Percentiles rank a stretch among this genome's conserved stretches.
Conservation (phyloP, 2,329 filamentous ascomycete genomes). For the Diaporthe caulivora region DNA sequence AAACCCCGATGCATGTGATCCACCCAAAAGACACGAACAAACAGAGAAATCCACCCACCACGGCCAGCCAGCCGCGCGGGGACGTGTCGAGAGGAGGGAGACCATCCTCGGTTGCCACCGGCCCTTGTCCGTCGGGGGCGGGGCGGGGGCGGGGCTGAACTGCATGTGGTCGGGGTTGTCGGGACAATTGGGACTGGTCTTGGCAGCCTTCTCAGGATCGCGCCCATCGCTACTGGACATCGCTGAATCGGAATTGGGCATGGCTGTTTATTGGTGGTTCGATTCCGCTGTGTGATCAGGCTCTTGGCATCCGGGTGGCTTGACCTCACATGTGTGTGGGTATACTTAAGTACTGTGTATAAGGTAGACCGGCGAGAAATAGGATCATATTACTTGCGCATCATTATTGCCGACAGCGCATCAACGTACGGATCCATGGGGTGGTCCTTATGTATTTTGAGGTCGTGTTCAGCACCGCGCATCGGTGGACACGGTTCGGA, state of each 20-base stretch:
- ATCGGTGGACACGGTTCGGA: background rate
- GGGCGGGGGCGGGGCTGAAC: background rate
- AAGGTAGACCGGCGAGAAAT: background rate
- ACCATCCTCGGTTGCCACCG: conserved; percentile 47
- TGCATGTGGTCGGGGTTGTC: background rate
- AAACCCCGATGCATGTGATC: conserved; percentile 61
- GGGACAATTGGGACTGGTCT: background rate
- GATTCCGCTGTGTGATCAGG: background rate
- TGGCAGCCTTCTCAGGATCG: conserved; percentile 9
- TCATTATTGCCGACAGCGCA: background rate
- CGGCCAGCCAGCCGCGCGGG: conserved; percentile 61
- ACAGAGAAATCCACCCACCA: conserved; percentile 51
- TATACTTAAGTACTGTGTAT: background rate
- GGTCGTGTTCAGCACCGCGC: background rate
- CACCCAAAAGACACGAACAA: conserved; percentile 55
- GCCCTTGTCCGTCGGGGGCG: background rate
- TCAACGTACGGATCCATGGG: background rate
- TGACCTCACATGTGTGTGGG: background rate
- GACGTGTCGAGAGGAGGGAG: conserved; percentile 66
- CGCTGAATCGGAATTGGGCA: background rate
- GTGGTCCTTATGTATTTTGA: background rate
- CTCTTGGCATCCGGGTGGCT: background rate
- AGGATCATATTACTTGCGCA: conserved; percentile 4
- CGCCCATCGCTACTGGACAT: conserved; percentile 7
- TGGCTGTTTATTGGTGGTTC: conserved; percentile 1